A percentile compares a stretch with the other conserved stretches of the same genome.
phyloP scores from a whole-genome alignment of 345 rosid genomes.

The Limnanthes douglasii region DNA sequence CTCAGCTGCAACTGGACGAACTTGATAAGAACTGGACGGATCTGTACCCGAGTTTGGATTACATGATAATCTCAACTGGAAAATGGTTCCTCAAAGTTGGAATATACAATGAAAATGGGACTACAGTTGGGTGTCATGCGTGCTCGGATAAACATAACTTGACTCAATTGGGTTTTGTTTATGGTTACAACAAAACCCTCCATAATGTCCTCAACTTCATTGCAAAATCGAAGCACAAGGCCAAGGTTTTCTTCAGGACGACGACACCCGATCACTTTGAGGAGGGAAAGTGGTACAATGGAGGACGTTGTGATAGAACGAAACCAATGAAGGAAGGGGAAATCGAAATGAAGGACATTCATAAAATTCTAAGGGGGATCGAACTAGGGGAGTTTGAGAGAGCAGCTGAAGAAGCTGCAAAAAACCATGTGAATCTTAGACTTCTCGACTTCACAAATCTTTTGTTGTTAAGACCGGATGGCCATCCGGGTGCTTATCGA shows the following conservation, averaged over 20 bases:
- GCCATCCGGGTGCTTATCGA: slow-evolving; percentile 89
- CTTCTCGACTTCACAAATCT: slow-evolving; percentile 69
- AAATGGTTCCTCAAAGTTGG: slow-evolving; percentile 94
- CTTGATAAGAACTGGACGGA: slow-evolving; percentile 65
- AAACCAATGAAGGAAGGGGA: slow-evolving; percentile 62
- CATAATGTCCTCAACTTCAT: slow-evolving; percentile 41
- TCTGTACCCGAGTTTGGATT: slow-evolving; percentile 37
- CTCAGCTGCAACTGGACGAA: slow-evolving; percentile 63
- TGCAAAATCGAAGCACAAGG: slow-evolving; percentile 32
- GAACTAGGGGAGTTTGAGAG: slow-evolving; percentile 51
- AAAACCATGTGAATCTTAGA: slow-evolving; percentile 31
- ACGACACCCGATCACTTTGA: slow-evolving; percentile 93
- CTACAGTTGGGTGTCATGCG: slow-evolving; percentile 55
- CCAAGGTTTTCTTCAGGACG: slow-evolving; percentile 51
- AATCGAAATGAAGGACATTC: slow-evolving; percentile 34
- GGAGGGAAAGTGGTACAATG: slow-evolving; percentile 84
- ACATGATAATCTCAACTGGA: slow-evolving; percentile 71
- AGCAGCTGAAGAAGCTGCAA: slow-evolving; percentile 23
- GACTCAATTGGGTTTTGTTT: slow-evolving; percentile 54
- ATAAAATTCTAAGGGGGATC: slow-evolving; percentile 36
- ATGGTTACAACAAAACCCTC: slow-evolving; percentile 62
- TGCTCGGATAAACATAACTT: slow-evolving; percentile 43
- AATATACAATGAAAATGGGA: slow-evolving; percentile 63
- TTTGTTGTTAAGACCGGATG: slow-evolving; percentile 59
- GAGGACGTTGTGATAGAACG: slow-evolving; percentile 50